A percentile compares a stretch with the other conserved stretches of the same genome.
phyloP scores from a whole-genome alignment of 2,329 filamentous ascomycete species.

The Colletotrichum destructivum region DNA sequence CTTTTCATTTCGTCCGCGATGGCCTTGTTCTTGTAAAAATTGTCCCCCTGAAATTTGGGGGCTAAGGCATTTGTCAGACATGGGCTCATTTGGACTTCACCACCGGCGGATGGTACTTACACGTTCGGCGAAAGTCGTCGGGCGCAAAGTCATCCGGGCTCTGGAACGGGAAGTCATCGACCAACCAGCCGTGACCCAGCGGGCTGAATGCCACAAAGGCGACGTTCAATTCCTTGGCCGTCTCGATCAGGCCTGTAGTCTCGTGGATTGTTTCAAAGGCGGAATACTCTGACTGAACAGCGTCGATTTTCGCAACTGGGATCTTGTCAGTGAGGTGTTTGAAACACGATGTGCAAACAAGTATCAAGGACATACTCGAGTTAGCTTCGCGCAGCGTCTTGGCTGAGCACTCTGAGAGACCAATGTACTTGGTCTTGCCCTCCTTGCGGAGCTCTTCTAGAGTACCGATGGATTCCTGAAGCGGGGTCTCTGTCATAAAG shows the following conservation, averaged over 20 bases:
- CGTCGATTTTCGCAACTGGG: constrained; percentile 62
- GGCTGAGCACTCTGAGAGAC: constrained; percentile 63
- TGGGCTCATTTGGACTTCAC: not conserved
- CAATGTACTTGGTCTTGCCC: constrained; percentile 65
- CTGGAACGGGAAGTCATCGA: constrained; percentile 59
- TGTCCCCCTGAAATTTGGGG: constrained; percentile 58
- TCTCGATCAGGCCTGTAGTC: constrained; percentile 54
- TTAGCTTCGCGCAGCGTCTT: constrained; percentile 60
- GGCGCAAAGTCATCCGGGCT: constrained; percentile 62
- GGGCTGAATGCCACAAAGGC: constrained; percentile 63
- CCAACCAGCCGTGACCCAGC: constrained; percentile 62
- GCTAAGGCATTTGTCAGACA: constrained; percentile 26
- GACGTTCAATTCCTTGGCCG: constrained; percentile 57
- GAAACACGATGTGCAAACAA: no score
- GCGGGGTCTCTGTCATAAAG: constrained; percentile 52
- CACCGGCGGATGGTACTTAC: constrained; percentile 47
- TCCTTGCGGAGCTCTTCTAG: constrained; percentile 62
- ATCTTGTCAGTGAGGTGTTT: no score
- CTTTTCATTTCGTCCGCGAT: constrained; percentile 60
- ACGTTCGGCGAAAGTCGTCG: constrained; percentile 57
- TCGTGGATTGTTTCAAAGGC: constrained; percentile 45
- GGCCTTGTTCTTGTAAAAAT: constrained; percentile 59
- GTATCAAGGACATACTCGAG: constrained; percentile 51
- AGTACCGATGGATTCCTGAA: constrained; percentile 63
- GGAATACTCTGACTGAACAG: constrained; percentile 62